Base-by-base conservation (phyloP, 2,329 filamentous ascomycete species). In the Monilinia laxa region DNA sequence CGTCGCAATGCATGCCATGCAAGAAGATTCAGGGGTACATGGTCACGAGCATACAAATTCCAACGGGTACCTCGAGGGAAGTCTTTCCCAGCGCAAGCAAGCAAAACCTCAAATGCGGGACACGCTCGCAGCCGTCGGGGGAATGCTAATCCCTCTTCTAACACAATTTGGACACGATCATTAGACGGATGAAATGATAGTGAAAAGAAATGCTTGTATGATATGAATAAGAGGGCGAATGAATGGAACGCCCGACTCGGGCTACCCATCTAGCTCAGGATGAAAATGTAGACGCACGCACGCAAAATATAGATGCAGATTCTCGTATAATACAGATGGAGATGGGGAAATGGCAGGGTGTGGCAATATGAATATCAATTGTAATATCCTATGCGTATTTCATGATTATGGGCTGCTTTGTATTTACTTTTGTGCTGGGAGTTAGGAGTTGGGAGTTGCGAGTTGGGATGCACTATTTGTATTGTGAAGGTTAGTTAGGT, bases 1-100 rank as follows among this genome's bases (percentile, higher is more conserved):
- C 75, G 95, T 99, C 54, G 95, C 95, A 0, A 97, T 98, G 93
- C 95, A 99, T 76, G 93, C 93, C 0, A 97, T 98, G 92, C 91
- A 96, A 76, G 93, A 97, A 74, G 86, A 88, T 62, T 78, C 79
- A 11, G 76, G 79, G 2, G 14, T 49, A 9, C 79, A 83, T 40
- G 18, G 20, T 20, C 81, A 85, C 67, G 70, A 72, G 11, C 78
- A 80, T 62, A 73, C 78, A 0, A 74, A 76, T 6, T 75, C 78
- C 47, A 87, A 88, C 69, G 83, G 87, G 62, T 87, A 86, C 74
- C 73, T 80, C 9, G 85, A 88, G 25, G 55, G 60, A 47, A 79
- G 79, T 3, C 73, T 77, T 20, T 73, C 79, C 52, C 82, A 85
- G 74, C 80, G 82, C 67, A 84, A 84, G 75, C 78, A 83, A 65